Conservation (phyloP, 345 rosid species). For the Rhodamnia argentea region DNA sequence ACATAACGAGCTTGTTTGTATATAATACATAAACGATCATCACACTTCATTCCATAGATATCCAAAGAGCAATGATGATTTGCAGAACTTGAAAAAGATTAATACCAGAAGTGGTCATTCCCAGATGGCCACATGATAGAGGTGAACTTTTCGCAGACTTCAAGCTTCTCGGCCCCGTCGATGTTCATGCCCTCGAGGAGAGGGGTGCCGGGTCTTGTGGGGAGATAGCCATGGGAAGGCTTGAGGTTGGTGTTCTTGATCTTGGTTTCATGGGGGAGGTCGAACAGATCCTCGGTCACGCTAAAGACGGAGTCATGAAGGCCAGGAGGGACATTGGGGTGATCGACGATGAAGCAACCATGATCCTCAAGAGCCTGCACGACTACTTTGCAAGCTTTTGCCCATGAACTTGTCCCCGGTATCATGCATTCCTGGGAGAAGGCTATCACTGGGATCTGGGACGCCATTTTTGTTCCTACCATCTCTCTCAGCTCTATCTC, state of each 20-base stretch:
- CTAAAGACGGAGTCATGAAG: slow-evolving; percentile 5
- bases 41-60: background rate
- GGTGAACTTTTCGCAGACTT: slow-evolving; percentile 22
- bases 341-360: slow-evolving; percentile 20
- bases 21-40: no score
- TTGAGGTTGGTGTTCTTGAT: slow-evolving; percentile 23
- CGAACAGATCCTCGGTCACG: slow-evolving; percentile 6
- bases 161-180: slow-evolving; percentile 11
- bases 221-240: slow-evolving; percentile 28
- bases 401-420: slow-evolving; percentile 18
- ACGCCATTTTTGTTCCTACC: background rate
- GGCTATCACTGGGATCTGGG: slow-evolving; percentile 2
- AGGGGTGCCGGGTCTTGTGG: slow-evolving; percentile 18
- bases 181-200: slow-evolving; percentile 40
- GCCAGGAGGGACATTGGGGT: background rate
- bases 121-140: slow-evolving; percentile 44
- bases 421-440: background rate
- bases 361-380: slow-evolving; percentile 15
- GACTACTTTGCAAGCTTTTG: slow-evolving; percentile 3
- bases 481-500: background rate
- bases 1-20: no score
- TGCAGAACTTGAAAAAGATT: background rate
- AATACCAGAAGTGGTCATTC: slow-evolving; percentile 30
- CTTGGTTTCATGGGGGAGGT: slow-evolving; percentile 27
- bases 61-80: background rate